Conservation (phyloP, 371 early-diverging fungal genomes). For the Chytridium lagenaria region DNA sequence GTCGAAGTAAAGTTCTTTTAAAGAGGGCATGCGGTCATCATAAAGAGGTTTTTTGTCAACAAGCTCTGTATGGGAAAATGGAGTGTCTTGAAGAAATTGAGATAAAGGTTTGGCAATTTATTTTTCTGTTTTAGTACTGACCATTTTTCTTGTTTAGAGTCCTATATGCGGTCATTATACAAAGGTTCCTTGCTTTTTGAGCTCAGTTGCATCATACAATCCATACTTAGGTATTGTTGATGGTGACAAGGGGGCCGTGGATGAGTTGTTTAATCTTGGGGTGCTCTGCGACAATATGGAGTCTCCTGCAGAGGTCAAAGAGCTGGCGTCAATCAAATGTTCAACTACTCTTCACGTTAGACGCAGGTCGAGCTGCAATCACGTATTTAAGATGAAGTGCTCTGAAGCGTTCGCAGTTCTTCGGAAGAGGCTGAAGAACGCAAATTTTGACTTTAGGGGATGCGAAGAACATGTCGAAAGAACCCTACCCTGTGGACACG, state of each 20-base stretch:
- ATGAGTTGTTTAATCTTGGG: not conserved
- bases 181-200: not conserved
- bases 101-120: no score
- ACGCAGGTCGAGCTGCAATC: conserved; percentile 18
- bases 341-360: not conserved
- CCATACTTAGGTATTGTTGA: not conserved
- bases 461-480: not conserved
- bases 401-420: conserved; percentile 24
- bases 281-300: not conserved
- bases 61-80: not conserved
- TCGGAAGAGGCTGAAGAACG: not conserved
- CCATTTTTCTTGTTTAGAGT: no score
- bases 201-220: not conserved
- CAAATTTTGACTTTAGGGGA: not conserved
- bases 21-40: conserved; percentile 31
- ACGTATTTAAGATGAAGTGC: conserved; percentile 19
- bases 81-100: not conserved
- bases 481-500: conserved; percentile 32
- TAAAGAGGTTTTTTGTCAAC: conserved; percentile 3
- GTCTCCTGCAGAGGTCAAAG: not conserved
- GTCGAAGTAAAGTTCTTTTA: conserved; percentile 16
- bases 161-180: not conserved
- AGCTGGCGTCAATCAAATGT: conserved; percentile 1
- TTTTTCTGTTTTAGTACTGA: no score
- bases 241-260: not conserved